phyloP scores from a whole-genome alignment of 805 yeast species.

The Lipomyces spencermartinsiae region DNA sequence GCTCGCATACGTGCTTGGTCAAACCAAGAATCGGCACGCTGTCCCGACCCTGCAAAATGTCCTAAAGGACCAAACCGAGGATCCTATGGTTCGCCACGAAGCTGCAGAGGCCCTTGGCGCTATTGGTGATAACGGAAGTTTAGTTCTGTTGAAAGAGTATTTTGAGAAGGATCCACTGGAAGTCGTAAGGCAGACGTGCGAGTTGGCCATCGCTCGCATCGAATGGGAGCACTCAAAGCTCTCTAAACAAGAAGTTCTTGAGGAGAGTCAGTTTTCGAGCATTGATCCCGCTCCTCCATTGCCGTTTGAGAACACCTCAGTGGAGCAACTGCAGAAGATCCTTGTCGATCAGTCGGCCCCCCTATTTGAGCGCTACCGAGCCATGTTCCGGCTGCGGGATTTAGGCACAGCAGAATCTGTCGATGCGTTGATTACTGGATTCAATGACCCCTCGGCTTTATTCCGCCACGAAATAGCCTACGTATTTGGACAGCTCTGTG shows the following conservation, averaged over 20 bases:
- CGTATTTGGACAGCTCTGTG: conserved; percentile 95
- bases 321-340: conserved; percentile 67
- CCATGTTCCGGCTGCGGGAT: conserved; percentile 97
- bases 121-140: conserved; percentile 77
- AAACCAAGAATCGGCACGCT: conserved; percentile 82
- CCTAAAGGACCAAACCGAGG: conserved; percentile 63
- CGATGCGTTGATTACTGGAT: conserved; percentile 87
- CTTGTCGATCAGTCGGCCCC: conserved; percentile 80
- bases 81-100: conserved; percentile 98
- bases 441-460: conserved; percentile 86
- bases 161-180: conserved; percentile 74
- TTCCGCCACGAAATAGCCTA: conserved; percentile 98
- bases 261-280: conserved; percentile 77
- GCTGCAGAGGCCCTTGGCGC: conserved; percentile 99
- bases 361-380: conserved; percentile 93
- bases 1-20: conserved; percentile 96
- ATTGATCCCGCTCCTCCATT: conserved; percentile 99
- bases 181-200: conserved; percentile 97
- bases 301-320: conserved; percentile 60
- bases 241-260: conserved; percentile 71
- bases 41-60: conserved; percentile 78
- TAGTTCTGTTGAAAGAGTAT: conserved; percentile 69
- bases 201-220: conserved; percentile 92
- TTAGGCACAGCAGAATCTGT: conserved; percentile 93
- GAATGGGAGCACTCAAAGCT: conserved; percentile 83